Conservation (phyloP, 768 basidiomycete genomes). For the Lentinula sp. region DNA sequence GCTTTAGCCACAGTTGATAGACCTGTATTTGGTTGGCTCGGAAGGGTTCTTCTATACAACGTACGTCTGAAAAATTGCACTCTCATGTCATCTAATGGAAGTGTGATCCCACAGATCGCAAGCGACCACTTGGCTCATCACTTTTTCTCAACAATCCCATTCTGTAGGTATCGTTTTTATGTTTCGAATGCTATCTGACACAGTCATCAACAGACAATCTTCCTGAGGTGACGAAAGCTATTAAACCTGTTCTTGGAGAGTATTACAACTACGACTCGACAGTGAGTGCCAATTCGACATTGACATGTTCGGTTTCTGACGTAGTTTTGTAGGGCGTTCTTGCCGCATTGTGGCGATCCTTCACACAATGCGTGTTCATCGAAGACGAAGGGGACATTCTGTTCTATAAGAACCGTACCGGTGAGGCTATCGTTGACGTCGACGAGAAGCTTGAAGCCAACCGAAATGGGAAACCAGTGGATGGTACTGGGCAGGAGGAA, state of each 20-base stretch:
- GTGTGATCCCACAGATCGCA: conserved; percentile 26
- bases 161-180: conserved; percentile 36
- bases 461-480: neutral
- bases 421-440: conserved; percentile 27
- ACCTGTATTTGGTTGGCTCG: conserved; percentile 53
- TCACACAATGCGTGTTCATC: conserved; percentile 53
- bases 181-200: neutral
- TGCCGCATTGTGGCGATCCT: conserved; percentile 50
- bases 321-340: conserved; percentile 24
- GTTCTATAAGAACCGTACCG: conserved; percentile 49
- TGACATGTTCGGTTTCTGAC: neutral
- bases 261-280: conserved; percentile 57
- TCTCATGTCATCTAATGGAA: neutral
- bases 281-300: conserved; percentile 21
- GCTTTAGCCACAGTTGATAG: conserved; percentile 58
- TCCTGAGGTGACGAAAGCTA: conserved; percentile 37
- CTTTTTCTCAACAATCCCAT: conserved; percentile 53
- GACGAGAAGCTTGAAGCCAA: conserved; percentile 1
- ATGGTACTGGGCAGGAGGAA: neutral
- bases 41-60: conserved; percentile 51
- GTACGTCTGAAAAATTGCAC: conserved; percentile 19
- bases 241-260: conserved; percentile 43
- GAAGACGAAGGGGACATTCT: conserved; percentile 50
- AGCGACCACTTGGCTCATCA: conserved; percentile 55
- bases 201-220: conserved; percentile 36